A percentile compares a stretch with the other conserved stretches of the same genome.
These are phyloP conservation scores for Azolla pinnata DNA, from an alignment of 75 land plant species.

Conservation along the genomic window DNA sequence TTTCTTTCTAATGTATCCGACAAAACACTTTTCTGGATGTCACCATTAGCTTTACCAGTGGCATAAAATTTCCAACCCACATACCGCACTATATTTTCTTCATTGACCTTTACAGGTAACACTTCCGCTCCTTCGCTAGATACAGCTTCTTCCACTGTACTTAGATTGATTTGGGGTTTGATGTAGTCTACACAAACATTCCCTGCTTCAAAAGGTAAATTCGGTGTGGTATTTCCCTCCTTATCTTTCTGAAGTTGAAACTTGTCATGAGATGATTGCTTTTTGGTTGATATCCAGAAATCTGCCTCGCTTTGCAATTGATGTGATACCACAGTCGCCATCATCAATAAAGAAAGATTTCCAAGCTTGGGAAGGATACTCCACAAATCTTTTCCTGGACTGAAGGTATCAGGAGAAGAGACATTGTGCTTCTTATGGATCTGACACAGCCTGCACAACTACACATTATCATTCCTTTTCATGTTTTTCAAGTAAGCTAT, in stretches of 20 bases:
- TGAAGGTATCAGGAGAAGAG: neutral
- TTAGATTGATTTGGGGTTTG: too few species aligned
- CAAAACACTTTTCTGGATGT: neutral
- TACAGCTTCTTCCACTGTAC: too few species aligned
- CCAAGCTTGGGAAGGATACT: constrained; percentile 12
- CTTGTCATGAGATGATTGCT: too few species aligned
- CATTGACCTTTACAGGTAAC: neutral
- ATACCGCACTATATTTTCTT: neutral
- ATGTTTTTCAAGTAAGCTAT: too few species aligned
- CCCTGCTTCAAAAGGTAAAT: too few species aligned
- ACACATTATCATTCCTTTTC: neutral
- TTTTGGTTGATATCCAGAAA: neutral
- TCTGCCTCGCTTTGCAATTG: constrained; percentile 3
- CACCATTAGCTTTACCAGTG: neutral
- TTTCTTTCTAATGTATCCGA: neutral
- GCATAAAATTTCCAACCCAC: neutral
- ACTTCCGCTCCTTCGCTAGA: neutral
- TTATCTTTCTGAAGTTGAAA: too few species aligned
- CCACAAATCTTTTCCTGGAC: neutral
- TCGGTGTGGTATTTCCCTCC: too few species aligned
- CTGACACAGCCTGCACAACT: constrained; percentile 30
- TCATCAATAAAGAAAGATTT: constrained; percentile 18
- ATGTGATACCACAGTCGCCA: constrained; percentile 34
- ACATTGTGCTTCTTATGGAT: constrained; percentile 19
- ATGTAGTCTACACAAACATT: too few species aligned